Conservation (phyloP, 495 filamentous ascomycete genomes). For the Annulohypoxylon bovei region DNA sequence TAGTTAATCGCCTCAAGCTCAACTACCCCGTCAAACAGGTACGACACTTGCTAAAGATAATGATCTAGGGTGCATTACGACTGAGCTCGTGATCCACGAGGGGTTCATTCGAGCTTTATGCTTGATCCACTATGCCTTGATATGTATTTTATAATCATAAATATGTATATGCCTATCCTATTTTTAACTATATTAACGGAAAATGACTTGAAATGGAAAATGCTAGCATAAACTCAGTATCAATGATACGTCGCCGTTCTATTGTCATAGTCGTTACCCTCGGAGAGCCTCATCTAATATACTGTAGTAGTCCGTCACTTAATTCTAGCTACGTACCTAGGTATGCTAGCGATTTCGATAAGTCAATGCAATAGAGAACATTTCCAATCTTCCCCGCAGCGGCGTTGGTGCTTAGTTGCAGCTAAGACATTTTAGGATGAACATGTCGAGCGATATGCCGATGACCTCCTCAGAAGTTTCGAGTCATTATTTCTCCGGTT, state of each 20-base stretch:
- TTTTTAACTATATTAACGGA: neutral
- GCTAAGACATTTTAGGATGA: constrained; percentile 33
- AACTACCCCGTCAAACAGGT: neutral
- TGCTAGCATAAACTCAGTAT: neutral
- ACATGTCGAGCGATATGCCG: constrained; percentile 18
- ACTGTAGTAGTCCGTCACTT: neutral
- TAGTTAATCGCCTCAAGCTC: neutral
- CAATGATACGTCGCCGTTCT: neutral
- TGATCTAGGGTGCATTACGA: neutral
- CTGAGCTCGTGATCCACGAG: neutral
- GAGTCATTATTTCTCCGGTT: constrained; percentile 10
- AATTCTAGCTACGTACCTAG: neutral
- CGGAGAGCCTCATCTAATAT: neutral
- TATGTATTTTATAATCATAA: neutral
- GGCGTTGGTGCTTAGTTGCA: constrained; percentile 7
- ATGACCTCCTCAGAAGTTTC: constrained; percentile 23
- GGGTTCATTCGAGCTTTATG: neutral
- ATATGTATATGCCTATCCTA: neutral
- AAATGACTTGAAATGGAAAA: neutral
- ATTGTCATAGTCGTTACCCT: neutral
- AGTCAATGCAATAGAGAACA: neutral
- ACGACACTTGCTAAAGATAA: neutral
- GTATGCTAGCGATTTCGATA: neutral
- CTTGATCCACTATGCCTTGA: neutral
- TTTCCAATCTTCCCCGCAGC: constrained; percentile 24